phyloP scores from a whole-genome alignment of 2,329 filamentous ascomycete species.

The Fusarium metavorans region DNA sequence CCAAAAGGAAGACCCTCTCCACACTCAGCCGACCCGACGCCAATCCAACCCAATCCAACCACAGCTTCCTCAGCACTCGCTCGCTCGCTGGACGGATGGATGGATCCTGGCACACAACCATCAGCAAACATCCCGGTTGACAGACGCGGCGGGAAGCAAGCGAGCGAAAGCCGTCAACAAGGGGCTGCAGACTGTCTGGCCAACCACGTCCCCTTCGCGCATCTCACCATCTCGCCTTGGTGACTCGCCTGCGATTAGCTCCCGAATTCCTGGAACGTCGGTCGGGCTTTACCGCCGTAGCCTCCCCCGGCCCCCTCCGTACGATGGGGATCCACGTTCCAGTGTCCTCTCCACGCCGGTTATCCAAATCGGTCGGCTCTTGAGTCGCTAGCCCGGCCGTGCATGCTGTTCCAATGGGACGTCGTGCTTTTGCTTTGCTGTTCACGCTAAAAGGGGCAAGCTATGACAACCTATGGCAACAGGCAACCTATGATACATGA shows the following conservation, averaged over 20 bases:
- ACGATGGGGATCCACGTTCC: slow-evolving; percentile 32
- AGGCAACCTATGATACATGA: slow-evolving; percentile 22
- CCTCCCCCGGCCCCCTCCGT: slow-evolving; percentile 12
- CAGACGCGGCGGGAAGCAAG: slow-evolving; percentile 44
- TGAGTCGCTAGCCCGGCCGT: slow-evolving; percentile 15
- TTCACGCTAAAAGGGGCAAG: slow-evolving; percentile 28
- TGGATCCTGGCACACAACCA: slow-evolving; percentile 3
- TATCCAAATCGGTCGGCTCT: slow-evolving; percentile 39
- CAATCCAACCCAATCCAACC: slow-evolving; percentile 27
- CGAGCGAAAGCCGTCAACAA: slow-evolving; percentile 41
- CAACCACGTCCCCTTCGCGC: slow-evolving; percentile 35
- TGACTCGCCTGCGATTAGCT: slow-evolving; percentile 42
- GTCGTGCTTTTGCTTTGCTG: background rate
- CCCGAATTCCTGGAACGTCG: slow-evolving; percentile 40
- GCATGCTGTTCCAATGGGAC: slow-evolving; percentile 31
- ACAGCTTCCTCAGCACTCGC: slow-evolving; percentile 21
- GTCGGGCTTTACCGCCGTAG: slow-evolving; percentile 32
- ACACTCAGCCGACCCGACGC: slow-evolving; percentile 17
- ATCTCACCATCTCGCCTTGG: slow-evolving; percentile 44
- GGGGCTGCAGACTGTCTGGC: slow-evolving; percentile 29
- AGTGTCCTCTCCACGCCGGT: slow-evolving; percentile 34
- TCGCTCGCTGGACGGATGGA: background rate
- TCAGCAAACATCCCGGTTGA: slow-evolving; percentile 38
- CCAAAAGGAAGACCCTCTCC: background rate
- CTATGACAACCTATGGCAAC: background rate